These are phyloP conservation scores for Hylodesmum podocarpum DNA, from an alignment of 306 rosid genomes.

Conservation along the genomic window DNA sequence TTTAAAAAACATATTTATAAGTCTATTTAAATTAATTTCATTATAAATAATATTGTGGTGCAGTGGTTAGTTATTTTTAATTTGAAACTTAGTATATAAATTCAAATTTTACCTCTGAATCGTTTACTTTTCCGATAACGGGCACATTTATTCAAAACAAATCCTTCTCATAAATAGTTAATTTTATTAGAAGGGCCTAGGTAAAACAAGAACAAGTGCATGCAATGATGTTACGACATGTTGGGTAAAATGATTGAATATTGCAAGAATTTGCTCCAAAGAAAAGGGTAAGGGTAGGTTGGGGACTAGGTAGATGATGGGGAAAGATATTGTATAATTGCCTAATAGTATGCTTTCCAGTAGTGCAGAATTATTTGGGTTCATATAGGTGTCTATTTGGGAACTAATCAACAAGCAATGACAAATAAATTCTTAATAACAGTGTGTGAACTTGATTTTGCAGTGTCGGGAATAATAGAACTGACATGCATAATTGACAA, in stretches of 20 bases:
- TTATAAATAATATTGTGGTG: too few species aligned
- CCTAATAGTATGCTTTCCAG: constrained; percentile 21
- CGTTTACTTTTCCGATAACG: too few species aligned
- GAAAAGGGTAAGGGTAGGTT: neutral
- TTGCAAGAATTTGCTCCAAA: neutral
- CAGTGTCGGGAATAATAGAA: neutral
- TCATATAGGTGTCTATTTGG: constrained; percentile 1
- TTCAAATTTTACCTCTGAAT: too few species aligned
- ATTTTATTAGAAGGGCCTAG: too few species aligned
- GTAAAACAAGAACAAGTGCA: too few species aligned
- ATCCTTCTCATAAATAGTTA: too few species aligned
- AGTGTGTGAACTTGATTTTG: neutral
- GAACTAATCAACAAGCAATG: neutral
- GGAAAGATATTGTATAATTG: constrained; percentile 2
- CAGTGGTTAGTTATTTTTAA: too few species aligned
- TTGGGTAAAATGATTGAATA: neutral
- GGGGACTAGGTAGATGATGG: constrained; percentile 10
- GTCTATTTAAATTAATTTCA: too few species aligned
- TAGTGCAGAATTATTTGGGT: constrained; percentile 16
- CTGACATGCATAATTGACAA: neutral
- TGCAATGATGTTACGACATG: constrained; percentile 16
- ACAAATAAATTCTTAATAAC: neutral
- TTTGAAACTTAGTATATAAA: too few species aligned
- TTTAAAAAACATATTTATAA: too few species aligned
- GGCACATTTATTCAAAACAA: too few species aligned